These are phyloP conservation scores for Yamadazyma epiphylla DNA, from an alignment of 1,139 yeast species.

Conservation along the genomic window DNA sequence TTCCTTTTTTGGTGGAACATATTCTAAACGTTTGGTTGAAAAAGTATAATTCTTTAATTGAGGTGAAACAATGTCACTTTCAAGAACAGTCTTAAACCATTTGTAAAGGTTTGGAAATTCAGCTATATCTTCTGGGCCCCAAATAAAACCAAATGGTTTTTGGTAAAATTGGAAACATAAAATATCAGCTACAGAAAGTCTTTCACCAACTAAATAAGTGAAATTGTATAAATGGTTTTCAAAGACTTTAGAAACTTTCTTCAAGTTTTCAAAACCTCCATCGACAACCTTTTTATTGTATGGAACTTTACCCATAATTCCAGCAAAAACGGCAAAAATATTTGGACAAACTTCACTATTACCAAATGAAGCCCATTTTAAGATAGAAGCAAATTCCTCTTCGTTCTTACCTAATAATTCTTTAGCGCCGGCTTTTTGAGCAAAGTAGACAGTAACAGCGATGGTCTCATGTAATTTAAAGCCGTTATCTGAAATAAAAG, in stretches of 20 bases:
- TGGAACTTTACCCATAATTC: slow-evolving; percentile 34
- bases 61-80: slow-evolving; percentile 50
- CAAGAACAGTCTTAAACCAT: slow-evolving; percentile 77
- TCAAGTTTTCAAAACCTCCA: slow-evolving; percentile 40
- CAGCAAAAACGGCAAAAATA: slow-evolving; percentile 28
- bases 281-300: slow-evolving; percentile 84
- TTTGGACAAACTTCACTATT: slow-evolving; percentile 63
- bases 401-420: slow-evolving; percentile 60
- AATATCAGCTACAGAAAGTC: slow-evolving; percentile 82
- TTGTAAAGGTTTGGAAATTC: slow-evolving; percentile 72
- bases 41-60: slow-evolving; percentile 46
- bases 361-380: slow-evolving; percentile 80
- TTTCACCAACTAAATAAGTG: slow-evolving; percentile 92
- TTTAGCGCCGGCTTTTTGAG: slow-evolving; percentile 24
- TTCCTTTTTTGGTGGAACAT: slow-evolving; percentile 78
- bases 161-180: slow-evolving; percentile 54
- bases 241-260: slow-evolving; percentile 38
- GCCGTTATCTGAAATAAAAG: slow-evolving; percentile 78
- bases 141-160: slow-evolving; percentile 65
- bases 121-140: slow-evolving; percentile 76
- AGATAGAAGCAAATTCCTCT: slow-evolving; percentile 65
- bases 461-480: slow-evolving; percentile 72
- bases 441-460: slow-evolving; percentile 58
- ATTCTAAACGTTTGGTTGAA: slow-evolving; percentile 64
- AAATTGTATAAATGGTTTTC: slow-evolving; percentile 67